phyloP scores from a whole-genome alignment of 257 asterid genomes.

The Striga asiatica region DNA sequence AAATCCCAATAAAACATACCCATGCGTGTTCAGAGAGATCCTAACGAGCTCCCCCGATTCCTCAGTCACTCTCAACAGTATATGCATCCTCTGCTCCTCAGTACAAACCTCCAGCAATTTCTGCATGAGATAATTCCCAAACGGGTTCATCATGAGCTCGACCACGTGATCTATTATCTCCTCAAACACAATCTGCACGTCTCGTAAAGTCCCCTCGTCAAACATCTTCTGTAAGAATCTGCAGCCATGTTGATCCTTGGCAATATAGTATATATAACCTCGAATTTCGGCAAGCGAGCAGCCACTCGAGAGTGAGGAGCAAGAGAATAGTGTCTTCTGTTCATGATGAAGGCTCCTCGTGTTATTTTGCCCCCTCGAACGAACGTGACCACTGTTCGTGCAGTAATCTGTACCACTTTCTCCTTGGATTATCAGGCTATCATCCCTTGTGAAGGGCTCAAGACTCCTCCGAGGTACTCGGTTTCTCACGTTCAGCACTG shows the following conservation, averaged over 20 bases:
- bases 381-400: conserved; percentile 24
- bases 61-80: conserved; percentile 57
- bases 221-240: conserved; percentile 79
- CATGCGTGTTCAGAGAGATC: conserved; percentile 81
- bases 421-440: conserved; percentile 42
- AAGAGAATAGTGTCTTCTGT: conserved; percentile 20
- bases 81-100: conserved; percentile 76
- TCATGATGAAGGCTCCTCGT: conserved; percentile 12
- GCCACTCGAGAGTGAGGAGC: conserved; percentile 31
- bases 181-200: conserved; percentile 55
- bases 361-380: conserved; percentile 16
- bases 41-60: conserved; percentile 69
- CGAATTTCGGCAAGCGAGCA: conserved; percentile 45
- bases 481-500: conserved; percentile 29
- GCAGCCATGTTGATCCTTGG: conserved; percentile 93
- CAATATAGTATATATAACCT: conserved; percentile 40
- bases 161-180: conserved; percentile 65
- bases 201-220: conserved; percentile 63
- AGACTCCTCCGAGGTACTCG: conserved; percentile 26
- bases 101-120: conserved; percentile 78
- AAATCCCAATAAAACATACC: conserved; percentile 34
- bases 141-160: conserved; percentile 87
- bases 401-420: conserved; percentile 24
- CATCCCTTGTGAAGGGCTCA: conserved; percentile 32
- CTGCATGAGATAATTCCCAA: conserved; percentile 96